Conservation (phyloP, 805 yeast species). For the Limtongozyma cylindracea region DNA sequence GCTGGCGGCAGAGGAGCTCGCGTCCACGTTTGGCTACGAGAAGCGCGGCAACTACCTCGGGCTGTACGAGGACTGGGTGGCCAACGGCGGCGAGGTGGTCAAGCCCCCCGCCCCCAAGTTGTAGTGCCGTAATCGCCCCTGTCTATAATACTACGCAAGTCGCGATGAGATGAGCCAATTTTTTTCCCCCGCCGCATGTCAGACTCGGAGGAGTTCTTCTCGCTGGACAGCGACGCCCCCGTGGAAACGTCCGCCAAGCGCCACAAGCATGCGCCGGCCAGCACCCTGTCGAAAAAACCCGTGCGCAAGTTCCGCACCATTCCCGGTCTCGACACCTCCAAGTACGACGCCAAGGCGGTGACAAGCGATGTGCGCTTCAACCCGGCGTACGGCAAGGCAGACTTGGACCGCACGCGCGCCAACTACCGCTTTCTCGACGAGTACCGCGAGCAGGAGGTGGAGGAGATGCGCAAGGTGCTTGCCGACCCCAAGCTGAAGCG, state of each 20-base stretch:
- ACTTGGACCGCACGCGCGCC: conserved; percentile 35
- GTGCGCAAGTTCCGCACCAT: conserved; percentile 50
- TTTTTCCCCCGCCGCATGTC: too few relatives aligned
- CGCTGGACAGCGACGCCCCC: too few relatives aligned
- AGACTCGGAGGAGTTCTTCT: too few relatives aligned
- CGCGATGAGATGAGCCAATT: too few relatives aligned
- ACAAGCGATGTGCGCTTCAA: conserved; percentile 84
- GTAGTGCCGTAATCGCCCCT: too few relatives aligned
- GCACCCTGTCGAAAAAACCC: conserved; percentile 44
- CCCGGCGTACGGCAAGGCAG: conserved; percentile 70
- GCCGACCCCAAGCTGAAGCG: conserved; percentile 23
- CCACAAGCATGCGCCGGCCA: conserved; percentile 82
- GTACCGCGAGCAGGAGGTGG: conserved; percentile 54
- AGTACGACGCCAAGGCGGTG: too few relatives aligned
- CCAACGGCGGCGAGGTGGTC: conserved; percentile 10
- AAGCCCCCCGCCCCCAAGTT: too few relatives aligned
- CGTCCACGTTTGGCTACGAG: conserved; percentile 69
- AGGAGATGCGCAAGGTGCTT: conserved; percentile 26
- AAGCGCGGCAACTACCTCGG: conserved; percentile 74
- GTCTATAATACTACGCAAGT: too few relatives aligned
- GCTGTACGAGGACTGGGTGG: conserved; percentile 67
- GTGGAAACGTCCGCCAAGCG: too few relatives aligned
- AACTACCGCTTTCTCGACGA: conserved; percentile 74
- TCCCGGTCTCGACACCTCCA: conserved; percentile 27
- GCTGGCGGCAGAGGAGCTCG: conserved; percentile 75